Base-by-base conservation (phyloP, 2,329 filamentous ascomycete species). In the Aspergillus floridensis region DNA sequence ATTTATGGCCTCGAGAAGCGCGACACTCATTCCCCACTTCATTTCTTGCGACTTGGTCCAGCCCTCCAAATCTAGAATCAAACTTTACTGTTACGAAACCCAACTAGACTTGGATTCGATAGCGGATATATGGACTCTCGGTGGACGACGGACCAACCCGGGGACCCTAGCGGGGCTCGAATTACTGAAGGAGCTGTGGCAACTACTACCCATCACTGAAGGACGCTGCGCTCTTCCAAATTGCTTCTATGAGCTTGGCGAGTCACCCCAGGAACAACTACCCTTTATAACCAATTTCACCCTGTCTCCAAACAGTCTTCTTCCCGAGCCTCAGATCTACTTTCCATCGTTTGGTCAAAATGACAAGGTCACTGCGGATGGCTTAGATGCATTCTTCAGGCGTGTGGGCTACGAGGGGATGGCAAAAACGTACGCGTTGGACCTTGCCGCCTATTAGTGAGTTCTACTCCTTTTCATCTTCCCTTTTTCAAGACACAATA, bases 291-390 rank as follows among this genome's bases (percentile, higher is more conserved):
- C 32, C 35, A 59, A 51, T 44, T 44, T 44, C 16, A 44, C 38
- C 16, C 16, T 60, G 14, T 32, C 26, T 2, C 58, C 53, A 0
- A 56, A 32, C 12, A 49, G 29, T 14, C 41, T 38, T 5, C 32
- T 60, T 21, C 58, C 58, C n/a, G 53, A 60, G 22, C 58, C 58
- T 4, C 58, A 60, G 54, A 57, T 60, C 21, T 60, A 60, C 21
- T 57, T 60, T 19, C 31, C 49, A n/a, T 49, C 32, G 3, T 57
- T 57, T 53, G 58, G 58, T 4, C 32, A 49, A 21, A 60, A 60
- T 24, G 53, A 57, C 38, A 21, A 12, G 12, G n/a, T 12, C 8
- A 38, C 53, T 12, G 58, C 53, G 31, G 49, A 60, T 3, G 58
- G 49, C 16, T n/a, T 60, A 21, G 44, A 54, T 5, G 31, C 54